Evolutionary conservation across 2,329 filamentous ascomycete genomes (phyloP), one percentile per base, ranked within the genome.

Genomic region (Trichoderma simmonsii): DNA sequence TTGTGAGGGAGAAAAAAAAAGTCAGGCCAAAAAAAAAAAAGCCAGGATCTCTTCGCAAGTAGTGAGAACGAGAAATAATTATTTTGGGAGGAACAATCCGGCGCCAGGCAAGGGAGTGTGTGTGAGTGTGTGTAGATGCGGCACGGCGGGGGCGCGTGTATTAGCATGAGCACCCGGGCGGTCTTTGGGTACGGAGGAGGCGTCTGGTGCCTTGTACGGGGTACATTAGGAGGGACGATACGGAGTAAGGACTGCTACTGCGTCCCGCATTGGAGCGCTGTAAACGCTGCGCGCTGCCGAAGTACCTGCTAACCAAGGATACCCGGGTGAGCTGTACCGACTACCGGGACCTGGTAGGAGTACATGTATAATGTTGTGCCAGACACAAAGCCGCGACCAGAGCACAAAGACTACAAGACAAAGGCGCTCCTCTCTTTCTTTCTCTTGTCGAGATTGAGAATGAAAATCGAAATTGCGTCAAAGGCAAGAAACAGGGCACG

Each of bases 11-110:
- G 34, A 61, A 51, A 62, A 24, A 54, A 34, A 26, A 59, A 70
- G 63, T 34, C 14, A 51, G 64, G 34, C 39, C 21, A 34, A 30
- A 62, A 62, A 63, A 34, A 34, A 34, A 61, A 71, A 67, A 70
- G 62, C 56, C 64, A 68, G 64, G 68, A 54, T 63, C 39, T 61
- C 63, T 39, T 66, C 39, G 71, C 71, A 72, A 63, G 69, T 59
- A 69, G 70, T 59, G 54, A 72, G 71, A 62, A 71, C 61, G 69
- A 72, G 69, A 72, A 73, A 64, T 63, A 73, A 71, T 73, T 71
- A 72, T 73, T 73, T 71, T 73, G 66, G 61, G 66, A 75, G 72
- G 72, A 75, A 71, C 74, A 67, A 72, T 74, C 72, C 74, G 71
- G 71, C 71, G 69, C 70, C 68, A 68, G 61, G 68, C 65, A 70